phyloP scores from a whole-genome alignment of 2,329 filamentous ascomycete genomes.

The Botrytis medusae region DNA sequence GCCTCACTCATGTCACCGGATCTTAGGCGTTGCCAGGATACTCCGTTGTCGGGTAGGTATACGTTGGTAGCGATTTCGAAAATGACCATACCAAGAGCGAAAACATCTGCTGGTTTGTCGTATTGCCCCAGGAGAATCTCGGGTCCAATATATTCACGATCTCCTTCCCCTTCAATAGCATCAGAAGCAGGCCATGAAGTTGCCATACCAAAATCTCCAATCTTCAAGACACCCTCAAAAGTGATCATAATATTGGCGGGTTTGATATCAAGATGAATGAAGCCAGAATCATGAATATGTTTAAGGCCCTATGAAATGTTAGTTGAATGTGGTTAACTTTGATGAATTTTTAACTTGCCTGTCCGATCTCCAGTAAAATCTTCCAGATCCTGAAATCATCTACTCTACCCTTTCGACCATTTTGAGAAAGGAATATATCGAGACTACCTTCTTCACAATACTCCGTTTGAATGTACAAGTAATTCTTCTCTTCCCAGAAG shows the following conservation, averaged over 20 bases:
- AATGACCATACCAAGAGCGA: slow-evolving; percentile 90
- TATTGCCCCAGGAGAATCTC: slow-evolving; percentile 85
- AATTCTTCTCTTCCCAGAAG: slow-evolving; percentile 81
- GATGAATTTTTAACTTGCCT: slow-evolving; percentile 57
- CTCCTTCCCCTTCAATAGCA: slow-evolving; percentile 85
- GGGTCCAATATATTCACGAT: slow-evolving; percentile 93
- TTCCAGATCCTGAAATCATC: slow-evolving; percentile 99
- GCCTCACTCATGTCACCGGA: slow-evolving; percentile 87
- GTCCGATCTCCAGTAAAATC: slow-evolving; percentile 80
- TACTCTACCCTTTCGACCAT: slow-evolving; percentile 79
- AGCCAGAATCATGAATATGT: slow-evolving; percentile 84
- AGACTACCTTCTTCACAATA: slow-evolving; percentile 94
- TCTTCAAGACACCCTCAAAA: slow-evolving; percentile 79
- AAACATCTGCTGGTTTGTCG: slow-evolving; percentile 90
- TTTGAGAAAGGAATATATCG: slow-evolving; percentile 78
- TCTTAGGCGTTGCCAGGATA: slow-evolving; percentile 85
- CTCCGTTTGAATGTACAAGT: slow-evolving; percentile 96
- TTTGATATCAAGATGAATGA: slow-evolving; percentile 83
- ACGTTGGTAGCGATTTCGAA: slow-evolving; percentile 94
- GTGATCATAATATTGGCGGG: slow-evolving; percentile 81
- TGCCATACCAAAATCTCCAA: slow-evolving; percentile 84
- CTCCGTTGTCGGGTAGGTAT: slow-evolving; percentile 87
- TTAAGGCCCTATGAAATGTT: slow-evolving; percentile 67
- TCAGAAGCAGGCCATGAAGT: slow-evolving; percentile 72
- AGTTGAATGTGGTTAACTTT: slow-evolving; percentile 20